A percentile compares a stretch with the other conserved stretches of the same genome.
phyloP scores from a whole-genome alignment of 2,329 filamentous ascomycete species.

The Phyllosticta citriasiana region DNA sequence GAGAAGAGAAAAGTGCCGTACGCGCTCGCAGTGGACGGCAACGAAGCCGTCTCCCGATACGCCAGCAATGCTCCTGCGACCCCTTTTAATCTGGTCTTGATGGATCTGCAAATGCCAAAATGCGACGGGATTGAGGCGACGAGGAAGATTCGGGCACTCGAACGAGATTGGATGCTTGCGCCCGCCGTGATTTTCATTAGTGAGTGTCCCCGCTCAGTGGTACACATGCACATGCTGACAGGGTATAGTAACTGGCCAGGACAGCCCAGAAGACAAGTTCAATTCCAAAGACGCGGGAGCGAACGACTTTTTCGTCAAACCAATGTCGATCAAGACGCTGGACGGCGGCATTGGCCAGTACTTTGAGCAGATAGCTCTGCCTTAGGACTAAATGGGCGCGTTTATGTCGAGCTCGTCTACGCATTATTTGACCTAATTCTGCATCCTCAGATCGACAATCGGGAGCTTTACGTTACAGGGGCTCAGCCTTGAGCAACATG shows the following conservation, averaged over 20 bases:
- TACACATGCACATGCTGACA: neutral
- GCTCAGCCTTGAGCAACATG: no score
- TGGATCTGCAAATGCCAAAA: constrained; percentile 37
- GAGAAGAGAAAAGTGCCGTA: constrained; percentile 35
- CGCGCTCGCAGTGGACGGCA: constrained; percentile 34
- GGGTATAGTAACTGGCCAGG: constrained; percentile 24
- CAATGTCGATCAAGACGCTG: constrained; percentile 23
- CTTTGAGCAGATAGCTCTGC: neutral
- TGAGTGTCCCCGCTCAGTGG: neutral
- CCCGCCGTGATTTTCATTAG: constrained; percentile 25
- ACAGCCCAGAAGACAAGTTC: constrained; percentile 24
- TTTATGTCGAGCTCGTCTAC: neutral
- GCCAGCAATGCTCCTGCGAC: constrained; percentile 15
- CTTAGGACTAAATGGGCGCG: neutral
- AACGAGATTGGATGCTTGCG: constrained; percentile 12
- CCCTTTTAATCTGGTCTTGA: constrained; percentile 33
- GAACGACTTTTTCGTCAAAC: constrained; percentile 30
- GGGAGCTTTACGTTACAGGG: no score
- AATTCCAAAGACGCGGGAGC: constrained; percentile 26
- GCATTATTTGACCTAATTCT: no score
- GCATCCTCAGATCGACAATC: no score
- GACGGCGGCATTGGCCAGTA: constrained; percentile 7
- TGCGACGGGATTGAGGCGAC: constrained; percentile 34
- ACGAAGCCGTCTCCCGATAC: constrained; percentile 34
- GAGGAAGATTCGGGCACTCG: constrained; percentile 27